Evolutionary conservation across 176 grass and related monocot species (phyloP).

Genomic region (Bonia amplexicaulis): DNA sequence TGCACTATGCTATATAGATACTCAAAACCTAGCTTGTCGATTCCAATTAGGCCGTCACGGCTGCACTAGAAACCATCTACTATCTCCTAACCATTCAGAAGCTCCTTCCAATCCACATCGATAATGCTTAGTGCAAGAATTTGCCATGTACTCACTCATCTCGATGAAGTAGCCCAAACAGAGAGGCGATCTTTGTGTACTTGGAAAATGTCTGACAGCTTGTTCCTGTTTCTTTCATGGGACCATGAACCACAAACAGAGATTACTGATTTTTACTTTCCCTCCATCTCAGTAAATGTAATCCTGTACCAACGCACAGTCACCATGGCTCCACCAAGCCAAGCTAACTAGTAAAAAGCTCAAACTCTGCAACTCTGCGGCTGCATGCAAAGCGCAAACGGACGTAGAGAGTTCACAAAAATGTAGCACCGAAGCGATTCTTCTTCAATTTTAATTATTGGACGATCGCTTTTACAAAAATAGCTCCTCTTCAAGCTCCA

Average conservation of each 20-base stretch:
- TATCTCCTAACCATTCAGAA: background rate
- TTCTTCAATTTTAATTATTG: too few species aligned
- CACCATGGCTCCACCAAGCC: background rate
- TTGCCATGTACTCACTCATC: background rate
- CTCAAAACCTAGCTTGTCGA: background rate
- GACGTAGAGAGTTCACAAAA: too few species aligned
- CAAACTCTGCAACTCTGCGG: too few species aligned
- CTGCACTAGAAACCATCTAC: background rate
- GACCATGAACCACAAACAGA: background rate
- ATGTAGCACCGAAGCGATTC: too few species aligned
- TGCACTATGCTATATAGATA: background rate
- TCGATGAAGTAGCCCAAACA: background rate
- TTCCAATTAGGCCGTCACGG: background rate
- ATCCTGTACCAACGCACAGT: background rate
- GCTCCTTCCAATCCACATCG: background rate
- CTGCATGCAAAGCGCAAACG: too few species aligned
- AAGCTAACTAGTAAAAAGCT: too few species aligned
- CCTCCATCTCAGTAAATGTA: background rate
- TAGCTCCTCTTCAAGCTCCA: too few species aligned
- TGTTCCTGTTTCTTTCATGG: background rate
- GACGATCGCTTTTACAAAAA: too few species aligned
- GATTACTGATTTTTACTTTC: background rate
- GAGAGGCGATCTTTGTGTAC: background rate
- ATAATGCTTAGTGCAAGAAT: background rate
- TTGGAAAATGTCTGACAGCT: background rate